These are phyloP conservation scores for Sarocladium oryzae DNA, from an alignment of 2,329 filamentous ascomycete genomes.

Conservation along the genomic window DNA sequence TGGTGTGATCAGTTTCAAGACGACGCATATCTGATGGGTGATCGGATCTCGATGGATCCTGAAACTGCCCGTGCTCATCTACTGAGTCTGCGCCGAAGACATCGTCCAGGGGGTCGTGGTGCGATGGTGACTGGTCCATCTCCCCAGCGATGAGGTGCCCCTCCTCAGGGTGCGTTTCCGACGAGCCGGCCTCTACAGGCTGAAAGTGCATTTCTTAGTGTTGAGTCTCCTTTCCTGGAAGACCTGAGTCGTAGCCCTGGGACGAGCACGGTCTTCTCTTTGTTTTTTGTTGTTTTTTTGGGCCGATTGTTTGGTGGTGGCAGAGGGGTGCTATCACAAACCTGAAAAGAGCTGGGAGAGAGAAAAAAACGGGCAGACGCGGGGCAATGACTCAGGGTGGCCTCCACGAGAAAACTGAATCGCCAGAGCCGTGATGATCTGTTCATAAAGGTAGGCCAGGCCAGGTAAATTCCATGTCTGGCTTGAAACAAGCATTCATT, in stretches of 20 bases:
- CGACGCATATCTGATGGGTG: constrained; percentile 63
- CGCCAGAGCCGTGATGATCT: too few species aligned
- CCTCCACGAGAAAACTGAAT: neutral
- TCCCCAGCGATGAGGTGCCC: neutral
- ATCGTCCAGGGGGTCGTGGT: constrained; percentile 27
- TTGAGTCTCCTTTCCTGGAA: too few species aligned
- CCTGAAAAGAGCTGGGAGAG: neutral
- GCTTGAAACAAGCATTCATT: too few species aligned
- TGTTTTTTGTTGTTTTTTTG: neutral
- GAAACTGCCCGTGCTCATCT: constrained; percentile 2
- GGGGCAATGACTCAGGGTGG: constrained; percentile 7
- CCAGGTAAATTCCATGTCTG: too few species aligned
- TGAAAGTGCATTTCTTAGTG: constrained; percentile 28
- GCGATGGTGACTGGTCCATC: neutral
- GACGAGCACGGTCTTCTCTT: neutral
- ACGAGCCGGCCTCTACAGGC: constrained; percentile 22
- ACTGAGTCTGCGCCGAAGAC: constrained; percentile 24
- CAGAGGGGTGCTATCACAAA: constrained; percentile 3
- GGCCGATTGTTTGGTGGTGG: neutral
- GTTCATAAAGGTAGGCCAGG: too few species aligned
- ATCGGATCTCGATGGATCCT: constrained; percentile 9
- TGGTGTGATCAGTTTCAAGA: constrained; percentile 70
- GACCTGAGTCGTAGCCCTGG: neutral
- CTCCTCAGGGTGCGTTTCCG: constrained; percentile 15
- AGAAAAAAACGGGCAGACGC: constrained; percentile 4